phyloP scores from a whole-genome alignment of 495 filamentous ascomycete species.

The Neurospora pannonica region DNA sequence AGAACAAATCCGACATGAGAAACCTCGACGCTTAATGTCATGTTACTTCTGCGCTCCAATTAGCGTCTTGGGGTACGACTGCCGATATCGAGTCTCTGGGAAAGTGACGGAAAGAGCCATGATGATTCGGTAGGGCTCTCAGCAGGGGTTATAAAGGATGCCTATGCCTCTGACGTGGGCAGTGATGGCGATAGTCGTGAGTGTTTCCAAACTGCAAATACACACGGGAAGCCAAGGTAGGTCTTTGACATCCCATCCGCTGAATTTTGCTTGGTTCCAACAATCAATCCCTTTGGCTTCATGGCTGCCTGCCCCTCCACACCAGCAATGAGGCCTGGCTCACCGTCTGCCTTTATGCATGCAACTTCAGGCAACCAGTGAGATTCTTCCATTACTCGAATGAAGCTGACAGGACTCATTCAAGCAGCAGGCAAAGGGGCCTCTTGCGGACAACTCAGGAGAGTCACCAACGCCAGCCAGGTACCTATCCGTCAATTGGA shows the following conservation, averaged over 20 bases:
- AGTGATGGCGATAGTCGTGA: no score
- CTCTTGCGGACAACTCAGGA: not conserved
- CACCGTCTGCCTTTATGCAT: not conserved
- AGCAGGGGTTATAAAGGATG: not conserved
- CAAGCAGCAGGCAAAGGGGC: not conserved
- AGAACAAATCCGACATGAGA: not conserved
- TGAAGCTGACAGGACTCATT: not conserved
- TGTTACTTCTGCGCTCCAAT: not conserved
- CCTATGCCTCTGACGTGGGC: not conserved
- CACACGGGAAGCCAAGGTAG: not conserved
- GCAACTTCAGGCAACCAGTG: not conserved
- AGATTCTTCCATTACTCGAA: not conserved
- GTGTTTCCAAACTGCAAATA: not conserved
- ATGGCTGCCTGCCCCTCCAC: not conserved
- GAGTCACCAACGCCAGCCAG: not conserved
- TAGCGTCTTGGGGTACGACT: not conserved
- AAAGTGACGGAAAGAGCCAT: not conserved
- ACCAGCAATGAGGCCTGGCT: not conserved
- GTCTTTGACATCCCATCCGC: not conserved
- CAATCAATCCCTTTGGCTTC: not conserved
- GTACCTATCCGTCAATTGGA: not conserved
- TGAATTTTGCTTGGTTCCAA: not conserved
- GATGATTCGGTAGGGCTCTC: not conserved
- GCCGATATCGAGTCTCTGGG: not conserved
- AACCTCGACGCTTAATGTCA: not conserved